Evolutionary conservation across 2,329 filamentous ascomycete genomes (phyloP).

Genomic region (Pestalotiopsis fici): DNA sequence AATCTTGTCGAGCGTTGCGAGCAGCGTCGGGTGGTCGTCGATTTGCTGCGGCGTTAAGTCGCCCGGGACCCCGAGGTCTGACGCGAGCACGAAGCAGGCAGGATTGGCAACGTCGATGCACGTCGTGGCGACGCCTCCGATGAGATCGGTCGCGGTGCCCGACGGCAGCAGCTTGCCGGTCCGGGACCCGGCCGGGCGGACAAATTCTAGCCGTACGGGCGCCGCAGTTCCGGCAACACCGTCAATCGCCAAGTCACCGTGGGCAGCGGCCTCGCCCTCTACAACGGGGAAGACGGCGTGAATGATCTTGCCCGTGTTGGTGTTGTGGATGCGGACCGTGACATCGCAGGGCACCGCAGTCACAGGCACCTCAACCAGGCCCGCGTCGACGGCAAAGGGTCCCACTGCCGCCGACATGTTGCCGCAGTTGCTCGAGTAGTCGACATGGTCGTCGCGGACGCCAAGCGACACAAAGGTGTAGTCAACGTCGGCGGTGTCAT

Average conservation of each 20-base stretch:
- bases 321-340: conserved; percentile 66
- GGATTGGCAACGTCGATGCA: conserved; percentile 67
- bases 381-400: conserved; percentile 53
- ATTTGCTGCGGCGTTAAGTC: conserved; percentile 56
- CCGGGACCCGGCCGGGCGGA: conserved; percentile 62
- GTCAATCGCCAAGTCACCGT: conserved; percentile 62
- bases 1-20: conserved; percentile 54
- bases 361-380: too few relatives aligned
- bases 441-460: conserved; percentile 60
- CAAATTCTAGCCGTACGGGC: conserved; percentile 60
- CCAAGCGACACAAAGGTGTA: conserved; percentile 74
- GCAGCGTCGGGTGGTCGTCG: conserved; percentile 43
- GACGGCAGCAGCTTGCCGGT: conserved; percentile 64
- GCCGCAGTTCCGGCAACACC: conserved; percentile 62
- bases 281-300: conserved; percentile 55
- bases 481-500: conserved; percentile 53
- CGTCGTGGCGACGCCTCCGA: conserved; percentile 52
- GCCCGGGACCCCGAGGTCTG: conserved; percentile 50
- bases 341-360: conserved; percentile 34
- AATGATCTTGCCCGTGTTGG: conserved; percentile 69
- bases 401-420: conserved; percentile 72
- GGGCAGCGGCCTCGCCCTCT: conserved; percentile 45
- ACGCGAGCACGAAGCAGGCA: conserved; percentile 60
- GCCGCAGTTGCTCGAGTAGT: conserved; percentile 73
- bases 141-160: conserved; percentile 50